Base-by-base conservation (phyloP, 2,329 filamentous ascomycete species). In the Aciculosporium take region DNA sequence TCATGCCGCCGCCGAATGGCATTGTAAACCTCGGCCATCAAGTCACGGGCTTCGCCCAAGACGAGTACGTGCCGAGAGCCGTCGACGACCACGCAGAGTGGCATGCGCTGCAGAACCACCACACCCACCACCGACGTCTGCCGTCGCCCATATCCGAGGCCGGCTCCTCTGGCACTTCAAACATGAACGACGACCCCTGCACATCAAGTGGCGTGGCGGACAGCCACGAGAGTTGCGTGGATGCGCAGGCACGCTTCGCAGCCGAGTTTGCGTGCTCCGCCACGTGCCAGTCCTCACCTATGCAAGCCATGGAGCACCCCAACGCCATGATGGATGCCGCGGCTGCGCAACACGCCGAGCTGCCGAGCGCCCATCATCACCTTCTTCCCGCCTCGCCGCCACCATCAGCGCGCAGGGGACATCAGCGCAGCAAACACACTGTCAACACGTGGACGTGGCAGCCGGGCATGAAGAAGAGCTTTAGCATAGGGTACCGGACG, bases 401-500 rank as follows among this genome's bases (percentile, higher is more conserved):
- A 7, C 68, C 68, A 7, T 67, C 70, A 1, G 64, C 65, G 5
- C 63, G 70, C 28, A 69, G 67, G 51, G 72, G 74, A 9, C 74
- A 78, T 52, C 68, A 67, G 10, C 67, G 74, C 40, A 76, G 70
- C 48, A 69, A 70, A 41, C 74, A 78, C 50, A 77, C 74, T 0
- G 58, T 77, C 42, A 74, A 75, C 53, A 68, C 66, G 42, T 77
- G 73, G 74, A 77, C 74, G 2, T 64, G 67, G 52, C 71, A 76
- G 46, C 72, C 73, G 0, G 73, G 74, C 48, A 76, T 76, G 71
- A 82, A 81, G 61, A 75, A 74, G 56, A 76, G 72, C 46, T 81
- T 87, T 57, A 83, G 80, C 52, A 85, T 87, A 74, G 83, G 83
- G 39, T 87, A 81, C 62, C 68, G 82, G 47, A 71, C 78, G 10